Evolutionary conservation across 495 filamentous ascomycete species (phyloP).

Genomic region (Hypoxylon fragiforme): DNA sequence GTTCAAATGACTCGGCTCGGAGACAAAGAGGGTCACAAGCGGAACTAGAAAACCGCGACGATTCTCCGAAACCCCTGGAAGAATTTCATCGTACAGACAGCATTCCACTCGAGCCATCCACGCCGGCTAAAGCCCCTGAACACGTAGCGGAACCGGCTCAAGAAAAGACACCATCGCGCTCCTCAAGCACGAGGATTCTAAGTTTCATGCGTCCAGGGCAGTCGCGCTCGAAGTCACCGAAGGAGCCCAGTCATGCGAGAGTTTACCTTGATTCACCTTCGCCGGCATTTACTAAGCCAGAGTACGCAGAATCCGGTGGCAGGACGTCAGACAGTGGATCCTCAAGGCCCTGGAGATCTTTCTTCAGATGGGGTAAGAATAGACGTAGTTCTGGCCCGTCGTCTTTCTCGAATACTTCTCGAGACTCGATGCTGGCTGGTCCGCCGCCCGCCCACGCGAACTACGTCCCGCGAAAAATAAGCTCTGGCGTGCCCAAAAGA

Average conservation of each 20-base stretch:
- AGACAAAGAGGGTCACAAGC: constrained; percentile 23
- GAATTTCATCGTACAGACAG: constrained; percentile 49
- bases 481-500: constrained; percentile 60
- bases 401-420: constrained; percentile 80
- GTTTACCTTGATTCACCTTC: constrained; percentile 31
- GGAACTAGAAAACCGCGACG: constrained; percentile 19
- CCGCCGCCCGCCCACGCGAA: constrained; percentile 40
- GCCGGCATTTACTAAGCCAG: constrained; percentile 39
- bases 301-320: constrained; percentile 41
- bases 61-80: constrained; percentile 33
- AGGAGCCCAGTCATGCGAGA: constrained; percentile 18
- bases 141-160: constrained; percentile 7
- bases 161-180: constrained; percentile 18
- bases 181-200: constrained; percentile 30
- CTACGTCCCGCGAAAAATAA: constrained; percentile 43
- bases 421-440: constrained; percentile 66
- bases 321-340: constrained; percentile 47
- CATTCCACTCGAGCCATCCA: constrained; percentile 31
- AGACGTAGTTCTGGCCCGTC: constrained; percentile 61
- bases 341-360: constrained; percentile 63
- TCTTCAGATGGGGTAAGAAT: constrained; percentile 72
- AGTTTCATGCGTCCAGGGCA: constrained; percentile 41
- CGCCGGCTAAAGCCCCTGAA: constrained; percentile 14
- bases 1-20: constrained; percentile 32
- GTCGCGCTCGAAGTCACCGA: constrained; percentile 45